A percentile compares a stretch with the other conserved stretches of the same genome.
These are phyloP conservation scores for Prunus salicina DNA, from an alignment of 306 rosid species.

Conservation along the genomic window DNA sequence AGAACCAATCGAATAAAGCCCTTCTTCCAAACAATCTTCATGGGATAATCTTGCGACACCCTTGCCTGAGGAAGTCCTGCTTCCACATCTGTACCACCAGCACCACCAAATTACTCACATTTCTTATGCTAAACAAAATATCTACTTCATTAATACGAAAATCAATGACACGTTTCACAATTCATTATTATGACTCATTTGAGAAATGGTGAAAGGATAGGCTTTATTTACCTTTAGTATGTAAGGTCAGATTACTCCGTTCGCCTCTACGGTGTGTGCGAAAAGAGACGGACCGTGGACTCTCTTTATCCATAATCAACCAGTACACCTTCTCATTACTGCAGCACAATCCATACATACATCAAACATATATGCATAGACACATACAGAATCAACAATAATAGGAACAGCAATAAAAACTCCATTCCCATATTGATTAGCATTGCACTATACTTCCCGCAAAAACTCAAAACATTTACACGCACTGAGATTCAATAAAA, in stretches of 20 bases:
- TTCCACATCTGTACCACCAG: conserved; percentile 64
- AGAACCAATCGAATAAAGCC: conserved; percentile 86
- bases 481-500: neutral
- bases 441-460: neutral
- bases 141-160: neutral
- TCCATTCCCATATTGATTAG: neutral
- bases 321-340: conserved; percentile 27
- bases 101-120: conserved; percentile 22
- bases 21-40: conserved; percentile 86
- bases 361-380: neutral
- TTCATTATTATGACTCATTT: neutral
- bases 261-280: conserved; percentile 42
- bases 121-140: conserved; percentile 6
- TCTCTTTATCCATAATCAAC: conserved; percentile 35
- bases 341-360: neutral
- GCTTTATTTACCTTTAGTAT: conserved; percentile 26
- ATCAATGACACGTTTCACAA: neutral
- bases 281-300: conserved; percentile 29
- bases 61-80: conserved; percentile 50
- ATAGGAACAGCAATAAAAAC: neutral
- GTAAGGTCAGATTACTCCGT: conserved; percentile 23
- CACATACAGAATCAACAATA: neutral
- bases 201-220: neutral
- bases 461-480: neutral
- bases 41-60: conserved; percentile 58